These are phyloP conservation scores for Bipolaris bicolor DNA, from an alignment of 2,329 filamentous ascomycete genomes.

Conservation along the genomic window DNA sequence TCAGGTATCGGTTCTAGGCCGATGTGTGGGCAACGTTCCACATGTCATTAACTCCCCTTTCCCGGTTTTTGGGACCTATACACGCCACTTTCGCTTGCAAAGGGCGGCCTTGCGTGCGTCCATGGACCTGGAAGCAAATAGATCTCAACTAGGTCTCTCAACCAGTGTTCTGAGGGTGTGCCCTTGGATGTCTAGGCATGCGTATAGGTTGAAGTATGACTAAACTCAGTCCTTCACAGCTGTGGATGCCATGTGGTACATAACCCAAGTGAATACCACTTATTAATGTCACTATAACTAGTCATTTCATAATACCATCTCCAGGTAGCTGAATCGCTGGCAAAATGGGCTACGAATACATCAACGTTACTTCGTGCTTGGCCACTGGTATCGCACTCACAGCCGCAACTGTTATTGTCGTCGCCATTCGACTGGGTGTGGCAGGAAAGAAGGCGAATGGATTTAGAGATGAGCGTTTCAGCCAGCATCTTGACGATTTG, in stretches of 20 bases:
- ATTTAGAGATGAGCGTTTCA: not conserved
- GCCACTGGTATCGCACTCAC: slow-evolving; percentile 1
- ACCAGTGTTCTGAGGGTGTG: not conserved
- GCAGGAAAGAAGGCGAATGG: not conserved
- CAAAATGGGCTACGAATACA: slow-evolving; percentile 14
- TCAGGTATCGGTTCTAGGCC: not conserved
- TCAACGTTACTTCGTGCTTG: slow-evolving; percentile 11
- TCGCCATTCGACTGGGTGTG: slow-evolving; percentile 1
- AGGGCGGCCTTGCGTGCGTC: not conserved
- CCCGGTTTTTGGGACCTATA: not conserved
- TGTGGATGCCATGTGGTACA: not conserved
- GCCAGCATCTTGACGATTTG: slow-evolving; percentile 9
- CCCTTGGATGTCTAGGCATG: not conserved
- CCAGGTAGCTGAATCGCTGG: not conserved
- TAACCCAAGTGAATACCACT: not conserved
- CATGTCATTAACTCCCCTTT: not conserved
- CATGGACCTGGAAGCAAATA: slow-evolving; percentile 2
- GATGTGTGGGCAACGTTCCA: not conserved
- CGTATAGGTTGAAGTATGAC: not conserved
- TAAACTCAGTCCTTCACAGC: not conserved
- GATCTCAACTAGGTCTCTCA: not conserved
- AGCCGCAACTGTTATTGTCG: not conserved
- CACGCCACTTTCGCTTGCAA: not conserved
- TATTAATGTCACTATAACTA: not conserved
- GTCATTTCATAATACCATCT: not conserved